Base-by-base conservation (phyloP, 2,329 filamentous ascomycete species). In the Colletotrichum sp. region DNA sequence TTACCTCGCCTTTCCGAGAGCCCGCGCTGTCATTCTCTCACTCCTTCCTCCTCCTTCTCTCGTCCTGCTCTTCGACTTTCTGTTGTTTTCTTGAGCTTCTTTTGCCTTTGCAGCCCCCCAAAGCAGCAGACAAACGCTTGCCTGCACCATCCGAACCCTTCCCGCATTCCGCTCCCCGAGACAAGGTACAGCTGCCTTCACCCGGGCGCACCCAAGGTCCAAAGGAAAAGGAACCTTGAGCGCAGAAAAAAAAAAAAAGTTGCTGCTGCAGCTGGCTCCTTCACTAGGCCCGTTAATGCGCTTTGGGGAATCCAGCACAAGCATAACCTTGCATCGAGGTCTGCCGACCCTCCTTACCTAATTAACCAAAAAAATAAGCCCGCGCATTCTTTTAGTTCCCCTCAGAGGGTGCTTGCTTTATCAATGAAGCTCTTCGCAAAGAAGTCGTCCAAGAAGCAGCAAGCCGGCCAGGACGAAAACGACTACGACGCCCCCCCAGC, bases 401-500 rank as follows among this genome's bases (percentile, higher is more conserved):
- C 73, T 75, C 69, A 73, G 70, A 73, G 73, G 73, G 70, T 30
- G 32, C 70, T 58, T 64, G 60, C 66, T 74, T 76, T 74, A 76
- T 79, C 81, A 86, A 89, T 90, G 88, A 89, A 89, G 87, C 87
- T 89, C 87, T 89, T 90, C 82, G 83, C 79, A 80, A 85, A 87
- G 82, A 89, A 88, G 83, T 83, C 86, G 78, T 82, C 83, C 81
- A 83, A 84, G 79, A 85, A 85, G 79, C 43, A 52, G 43, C 80
- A 83, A 79, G 78, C 73, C 71, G 78, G 79, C 77, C 78, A 81
- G 74, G 81, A 82, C 81, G 85, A 87, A 78, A 81, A 84, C 78
- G 78, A 82, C 77, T 82, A 85, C 71, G 81, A 83, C 73, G 75
- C 79, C 32, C 34, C 73, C 43, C 43, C 43, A 52, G 43, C 43